Percentiles rank a stretch among this genome's conserved stretches.
These are phyloP conservation scores for Urochloa ruziziensis DNA, from an alignment of 176 grass and related monocot genomes.

Conservation along the genomic window DNA sequence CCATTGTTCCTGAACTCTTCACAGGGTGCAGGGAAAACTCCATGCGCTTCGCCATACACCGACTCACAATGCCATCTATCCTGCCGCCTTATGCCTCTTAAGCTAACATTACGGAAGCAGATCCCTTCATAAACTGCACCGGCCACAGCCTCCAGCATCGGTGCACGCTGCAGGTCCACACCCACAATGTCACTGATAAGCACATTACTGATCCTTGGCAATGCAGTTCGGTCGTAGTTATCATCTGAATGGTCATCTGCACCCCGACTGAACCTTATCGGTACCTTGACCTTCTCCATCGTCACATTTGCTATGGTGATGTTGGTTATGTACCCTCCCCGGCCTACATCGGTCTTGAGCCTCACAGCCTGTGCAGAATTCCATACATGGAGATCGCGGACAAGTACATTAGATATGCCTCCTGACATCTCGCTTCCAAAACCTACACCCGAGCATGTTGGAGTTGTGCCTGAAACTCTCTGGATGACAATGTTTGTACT, in stretches of 20 bases:
- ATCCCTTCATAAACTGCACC: slow-evolving; percentile 64
- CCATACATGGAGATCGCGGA: slow-evolving; percentile 65
- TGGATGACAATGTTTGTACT: slow-evolving; percentile 72
- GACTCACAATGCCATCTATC: slow-evolving; percentile 70
- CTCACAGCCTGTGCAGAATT: slow-evolving; percentile 64
- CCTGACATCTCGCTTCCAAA: slow-evolving; percentile 95
- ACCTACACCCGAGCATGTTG: slow-evolving; percentile 84
- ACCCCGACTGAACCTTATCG: slow-evolving; percentile 73
- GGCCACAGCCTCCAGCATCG: slow-evolving; percentile 58
- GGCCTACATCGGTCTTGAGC: slow-evolving; percentile 66
- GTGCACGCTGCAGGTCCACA: slow-evolving; percentile 39
- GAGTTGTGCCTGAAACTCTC: slow-evolving; percentile 82
- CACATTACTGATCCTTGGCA: slow-evolving; percentile 58
- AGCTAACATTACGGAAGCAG: slow-evolving; percentile 74
- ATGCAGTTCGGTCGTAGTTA: slow-evolving; percentile 40
- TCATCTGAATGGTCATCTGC: slow-evolving; percentile 60
- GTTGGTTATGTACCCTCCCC: slow-evolving; percentile 88
- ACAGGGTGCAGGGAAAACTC: slow-evolving; percentile 69
- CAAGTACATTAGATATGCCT: slow-evolving; percentile 64
- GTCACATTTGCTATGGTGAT: slow-evolving; percentile 56
- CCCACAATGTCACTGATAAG: slow-evolving; percentile 54
- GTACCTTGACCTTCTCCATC: slow-evolving; percentile 83
- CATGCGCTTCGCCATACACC: slow-evolving; percentile 58
- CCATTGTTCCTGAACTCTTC: slow-evolving; percentile 52
- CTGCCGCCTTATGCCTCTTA: slow-evolving; percentile 39